Percentiles rank a stretch among this genome's conserved stretches.
Conservation (phyloP, 352 stramenopile species). For the Globisporangium acanthophoron region DNA sequence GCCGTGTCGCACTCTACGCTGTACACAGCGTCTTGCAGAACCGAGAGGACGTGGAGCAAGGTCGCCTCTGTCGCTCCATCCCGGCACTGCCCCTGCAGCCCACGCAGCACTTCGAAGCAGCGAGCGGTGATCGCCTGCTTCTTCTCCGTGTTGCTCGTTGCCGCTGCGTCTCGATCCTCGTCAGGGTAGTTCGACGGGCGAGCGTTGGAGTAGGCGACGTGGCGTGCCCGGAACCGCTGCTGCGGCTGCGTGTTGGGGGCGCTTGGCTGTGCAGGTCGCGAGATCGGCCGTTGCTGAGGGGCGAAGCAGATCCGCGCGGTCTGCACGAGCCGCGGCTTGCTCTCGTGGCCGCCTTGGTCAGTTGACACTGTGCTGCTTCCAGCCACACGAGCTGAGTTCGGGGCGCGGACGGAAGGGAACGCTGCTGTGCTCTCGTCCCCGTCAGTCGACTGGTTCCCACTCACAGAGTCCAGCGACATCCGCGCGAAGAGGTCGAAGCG, state of each 20-base stretch:
- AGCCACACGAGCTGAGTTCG: not conserved
- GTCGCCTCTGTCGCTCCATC: slow-evolving; percentile 23
- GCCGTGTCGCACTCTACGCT: too few species aligned
- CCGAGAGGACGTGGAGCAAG: slow-evolving; percentile 16
- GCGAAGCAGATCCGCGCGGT: slow-evolving; percentile 25
- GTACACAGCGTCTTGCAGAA: slow-evolving; percentile 21
- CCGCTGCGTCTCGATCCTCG: not conserved
- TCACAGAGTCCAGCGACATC: not conserved
- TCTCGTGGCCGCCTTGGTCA: not conserved
- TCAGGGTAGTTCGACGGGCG: not conserved
- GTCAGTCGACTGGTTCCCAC: not conserved
- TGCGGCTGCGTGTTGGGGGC: too few species aligned
- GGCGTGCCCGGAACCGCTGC: too few species aligned
- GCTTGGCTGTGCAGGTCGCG: not conserved
- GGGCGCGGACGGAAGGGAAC: not conserved
- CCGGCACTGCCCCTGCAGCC: slow-evolving; percentile 17
- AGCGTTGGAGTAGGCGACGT: too few species aligned
- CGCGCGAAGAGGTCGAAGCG: slow-evolving; percentile 7
- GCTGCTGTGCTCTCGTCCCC: not conserved
- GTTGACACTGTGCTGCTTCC: not conserved
- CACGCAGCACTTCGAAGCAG: slow-evolving; percentile 27
- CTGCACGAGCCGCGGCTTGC: not conserved
- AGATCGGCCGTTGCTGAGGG: slow-evolving; percentile 9
- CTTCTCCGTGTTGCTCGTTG: not conserved
- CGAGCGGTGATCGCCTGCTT: slow-evolving; percentile 20